phyloP scores from a whole-genome alignment of 2,329 filamentous ascomycete genomes.

The Colletotrichum agaves region DNA sequence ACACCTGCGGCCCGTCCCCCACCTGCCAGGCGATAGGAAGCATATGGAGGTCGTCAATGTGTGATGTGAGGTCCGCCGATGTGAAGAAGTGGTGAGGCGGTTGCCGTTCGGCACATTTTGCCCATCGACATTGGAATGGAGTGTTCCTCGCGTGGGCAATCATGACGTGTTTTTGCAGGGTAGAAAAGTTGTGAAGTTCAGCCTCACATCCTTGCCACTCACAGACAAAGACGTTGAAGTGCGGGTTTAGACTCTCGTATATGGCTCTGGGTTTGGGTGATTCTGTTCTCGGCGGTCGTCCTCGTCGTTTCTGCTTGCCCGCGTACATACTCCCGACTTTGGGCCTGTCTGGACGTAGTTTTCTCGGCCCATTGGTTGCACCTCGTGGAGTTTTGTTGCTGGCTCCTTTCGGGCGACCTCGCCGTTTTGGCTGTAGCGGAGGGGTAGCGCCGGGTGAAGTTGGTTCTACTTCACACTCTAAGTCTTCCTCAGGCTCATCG shows the following conservation, averaged over 20 bases:
- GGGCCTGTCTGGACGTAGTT: conserved; percentile 43
- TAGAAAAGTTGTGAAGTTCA: conserved; percentile 71
- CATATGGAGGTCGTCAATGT: conserved; percentile 66
- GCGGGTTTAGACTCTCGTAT: conserved; percentile 55
- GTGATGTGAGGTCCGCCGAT: conserved; percentile 54
- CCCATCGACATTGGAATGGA: conserved; percentile 51
- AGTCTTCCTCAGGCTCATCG: background rate
- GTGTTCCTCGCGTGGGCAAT: conserved; percentile 55
- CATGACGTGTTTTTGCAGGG: conserved; percentile 64
- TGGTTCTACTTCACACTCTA: background rate
- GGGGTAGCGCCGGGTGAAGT: background rate
- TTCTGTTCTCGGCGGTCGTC: conserved; percentile 53
- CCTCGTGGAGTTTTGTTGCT: conserved; percentile 26
- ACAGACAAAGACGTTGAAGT: conserved; percentile 65
- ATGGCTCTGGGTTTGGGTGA: conserved; percentile 52
- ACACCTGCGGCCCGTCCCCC: conserved; percentile 63
- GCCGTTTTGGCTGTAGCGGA: conserved; percentile 42
- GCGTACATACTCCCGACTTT: conserved; percentile 38
- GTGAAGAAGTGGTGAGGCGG: conserved; percentile 25
- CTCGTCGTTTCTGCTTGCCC: conserved; percentile 55
- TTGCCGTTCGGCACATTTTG: conserved; percentile 48
- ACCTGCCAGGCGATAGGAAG: conserved; percentile 65
- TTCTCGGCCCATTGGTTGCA: conserved; percentile 35
- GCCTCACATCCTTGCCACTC: conserved; percentile 70
- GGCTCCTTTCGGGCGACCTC: conserved; percentile 61